Evolutionary conservation across 805 yeast genomes (phyloP).

Genomic region (Sugiyamaella floridensis): DNA sequence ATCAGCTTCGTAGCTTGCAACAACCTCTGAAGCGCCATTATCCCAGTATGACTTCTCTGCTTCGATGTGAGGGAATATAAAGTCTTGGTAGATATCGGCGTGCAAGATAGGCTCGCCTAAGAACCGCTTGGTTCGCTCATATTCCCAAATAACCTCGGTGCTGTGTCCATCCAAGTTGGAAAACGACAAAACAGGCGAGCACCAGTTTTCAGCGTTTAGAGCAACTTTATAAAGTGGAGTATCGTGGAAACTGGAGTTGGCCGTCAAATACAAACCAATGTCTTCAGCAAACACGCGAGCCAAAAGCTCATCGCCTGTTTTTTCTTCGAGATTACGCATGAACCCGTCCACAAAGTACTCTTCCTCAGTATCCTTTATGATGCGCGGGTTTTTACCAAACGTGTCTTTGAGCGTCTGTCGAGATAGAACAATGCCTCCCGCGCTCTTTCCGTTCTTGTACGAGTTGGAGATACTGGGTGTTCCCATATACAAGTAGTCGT

Average conservation of each 20-base stretch:
- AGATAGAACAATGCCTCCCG: constrained; percentile 29
- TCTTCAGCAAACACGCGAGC: too few relatives aligned
- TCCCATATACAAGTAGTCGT: constrained; percentile 29
- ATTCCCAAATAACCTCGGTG: constrained; percentile 28
- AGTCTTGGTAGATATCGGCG: constrained; percentile 6
- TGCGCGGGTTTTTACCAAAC: constrained; percentile 17
- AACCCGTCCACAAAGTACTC: too few relatives aligned
- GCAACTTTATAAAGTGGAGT: constrained; percentile 20
- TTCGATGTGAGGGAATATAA: constrained; percentile 13
- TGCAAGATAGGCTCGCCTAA: constrained; percentile 1
- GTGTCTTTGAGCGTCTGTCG: constrained; percentile 26
- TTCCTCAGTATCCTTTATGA: too few relatives aligned
- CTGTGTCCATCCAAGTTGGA: constrained; percentile 29
- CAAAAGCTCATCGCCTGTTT: too few relatives aligned
- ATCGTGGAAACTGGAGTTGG: constrained; percentile 26
- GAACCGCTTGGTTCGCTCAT: constrained; percentile 11
- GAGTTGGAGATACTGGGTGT: constrained; percentile 17
- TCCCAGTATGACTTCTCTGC: constrained; percentile 14
- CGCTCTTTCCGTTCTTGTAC: constrained; percentile 35
- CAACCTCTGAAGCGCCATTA: constrained; percentile 20
- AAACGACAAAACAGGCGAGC: constrained; percentile 28
- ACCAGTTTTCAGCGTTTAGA: constrained; percentile 22
- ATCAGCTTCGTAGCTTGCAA: constrained; percentile 13
- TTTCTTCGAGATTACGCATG: too few relatives aligned
- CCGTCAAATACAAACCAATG: too few relatives aligned